Evolutionary conservation across 495 filamentous ascomycete genomes (phyloP).

Genomic region (Annulohypoxylon nitens): DNA sequence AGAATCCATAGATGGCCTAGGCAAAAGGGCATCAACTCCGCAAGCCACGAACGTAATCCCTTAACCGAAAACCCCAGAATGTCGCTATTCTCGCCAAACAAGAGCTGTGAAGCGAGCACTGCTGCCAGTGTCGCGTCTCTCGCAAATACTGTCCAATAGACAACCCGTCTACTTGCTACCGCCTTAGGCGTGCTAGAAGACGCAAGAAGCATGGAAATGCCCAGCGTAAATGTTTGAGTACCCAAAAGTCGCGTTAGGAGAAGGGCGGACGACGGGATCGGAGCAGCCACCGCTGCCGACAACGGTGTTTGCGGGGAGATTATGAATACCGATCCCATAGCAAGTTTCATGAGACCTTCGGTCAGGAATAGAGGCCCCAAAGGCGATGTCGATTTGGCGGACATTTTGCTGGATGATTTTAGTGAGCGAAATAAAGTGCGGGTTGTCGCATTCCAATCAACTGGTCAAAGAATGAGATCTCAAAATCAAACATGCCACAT

Average conservation of each 20-base stretch:
- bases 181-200: conserved; percentile 27
- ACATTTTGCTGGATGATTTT: conserved; percentile 16
- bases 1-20: conserved; percentile 40
- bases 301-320: conserved; percentile 35
- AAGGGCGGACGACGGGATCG: conserved; percentile 25
- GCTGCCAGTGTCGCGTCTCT: conserved; percentile 34
- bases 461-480: not conserved
- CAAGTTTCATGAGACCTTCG: conserved; percentile 40
- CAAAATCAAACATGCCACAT: not conserved
- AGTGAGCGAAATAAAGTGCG: not conserved
- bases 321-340: conserved; percentile 27
- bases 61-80: conserved; percentile 27
- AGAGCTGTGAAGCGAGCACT: conserved; percentile 28
- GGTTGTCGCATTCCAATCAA: not conserved
- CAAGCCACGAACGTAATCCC: conserved; percentile 29
- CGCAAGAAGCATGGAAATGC: conserved; percentile 41
- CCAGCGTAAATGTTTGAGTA: conserved; percentile 39
- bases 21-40: conserved; percentile 38
- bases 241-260: conserved; percentile 35
- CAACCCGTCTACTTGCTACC: conserved; percentile 23
- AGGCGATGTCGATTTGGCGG: conserved; percentile 24
- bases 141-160: conserved; percentile 40
- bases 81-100: conserved; percentile 29
- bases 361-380: conserved; percentile 30
- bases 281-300: conserved; percentile 26